These are phyloP conservation scores for Striga hermonthica DNA, from an alignment of 305 asterid species.

Conservation along the genomic window DNA sequence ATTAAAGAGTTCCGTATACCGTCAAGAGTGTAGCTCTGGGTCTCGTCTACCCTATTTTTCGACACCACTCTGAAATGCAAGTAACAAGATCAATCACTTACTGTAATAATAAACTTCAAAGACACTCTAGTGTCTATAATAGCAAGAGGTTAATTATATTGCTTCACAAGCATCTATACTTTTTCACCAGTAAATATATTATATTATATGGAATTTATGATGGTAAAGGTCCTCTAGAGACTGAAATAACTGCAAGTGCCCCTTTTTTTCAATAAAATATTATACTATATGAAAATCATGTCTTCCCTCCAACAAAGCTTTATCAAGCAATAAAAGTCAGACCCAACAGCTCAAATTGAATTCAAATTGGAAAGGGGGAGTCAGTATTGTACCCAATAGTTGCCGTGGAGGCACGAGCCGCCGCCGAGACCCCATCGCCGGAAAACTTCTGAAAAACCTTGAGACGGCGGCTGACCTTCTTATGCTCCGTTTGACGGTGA, in stretches of 20 bases:
- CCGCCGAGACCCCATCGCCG: constrained; percentile 28
- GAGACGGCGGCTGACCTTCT: constrained; percentile 30
- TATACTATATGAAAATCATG: no score
- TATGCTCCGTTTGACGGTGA: constrained; percentile 13
- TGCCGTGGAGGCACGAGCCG: constrained; percentile 40
- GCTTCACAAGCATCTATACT: not conserved
- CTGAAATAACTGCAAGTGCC: not conserved
- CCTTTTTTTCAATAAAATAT: no score
- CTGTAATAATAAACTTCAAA: no score
- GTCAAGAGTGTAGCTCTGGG: constrained; percentile 63
- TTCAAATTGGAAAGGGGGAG: not conserved
- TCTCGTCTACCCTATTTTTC: constrained; percentile 65
- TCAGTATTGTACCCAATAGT: constrained; percentile 32
- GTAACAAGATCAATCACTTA: not conserved
- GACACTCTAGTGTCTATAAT: no score
- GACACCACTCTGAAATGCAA: constrained; percentile 39
- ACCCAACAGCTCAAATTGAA: not conserved
- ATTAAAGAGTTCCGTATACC: constrained; percentile 74
- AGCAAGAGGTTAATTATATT: not conserved
- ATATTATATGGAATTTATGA: no score
- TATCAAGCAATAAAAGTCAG: not conserved
- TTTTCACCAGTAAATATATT: not conserved
- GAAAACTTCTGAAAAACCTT: constrained; percentile 29
- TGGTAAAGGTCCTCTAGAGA: no score
- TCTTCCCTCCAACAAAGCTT: no score